phyloP scores from a whole-genome alignment of 441 rosid genomes.

The Brassica balearica region DNA sequence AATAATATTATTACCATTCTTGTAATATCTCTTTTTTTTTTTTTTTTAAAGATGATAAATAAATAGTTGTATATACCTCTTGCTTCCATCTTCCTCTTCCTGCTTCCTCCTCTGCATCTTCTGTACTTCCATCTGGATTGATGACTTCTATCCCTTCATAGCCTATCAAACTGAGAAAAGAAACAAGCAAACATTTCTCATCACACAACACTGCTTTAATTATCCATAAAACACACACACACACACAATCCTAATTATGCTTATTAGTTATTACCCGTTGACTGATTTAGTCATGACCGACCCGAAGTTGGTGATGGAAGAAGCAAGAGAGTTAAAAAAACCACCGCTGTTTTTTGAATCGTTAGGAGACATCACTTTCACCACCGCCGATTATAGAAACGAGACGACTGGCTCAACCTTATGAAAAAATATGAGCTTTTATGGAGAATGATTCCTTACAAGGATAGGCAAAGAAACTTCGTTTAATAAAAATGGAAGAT shows the following conservation, averaged over 20 bases:
- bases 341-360: slow-evolving; percentile 64
- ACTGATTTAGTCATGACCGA: slow-evolving; percentile 77
- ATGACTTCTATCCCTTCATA: slow-evolving; percentile 93
- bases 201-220: not conserved
- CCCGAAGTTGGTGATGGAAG: slow-evolving; percentile 61
- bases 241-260: not conserved
- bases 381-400: slow-evolving; percentile 17
- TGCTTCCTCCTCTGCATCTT: slow-evolving; percentile 96
- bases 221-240: not conserved
- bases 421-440: not conserved
- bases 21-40: not conserved
- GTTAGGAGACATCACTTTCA: slow-evolving; percentile 55
- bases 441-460: not conserved
- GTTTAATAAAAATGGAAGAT: not conserved
- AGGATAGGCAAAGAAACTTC: slow-evolving; percentile 4
- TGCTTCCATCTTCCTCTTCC: slow-evolving; percentile 91
- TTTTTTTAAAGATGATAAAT: not conserved
- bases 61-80: slow-evolving; percentile 55
- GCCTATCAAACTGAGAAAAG: slow-evolving; percentile 61
- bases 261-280: slow-evolving; percentile 57
- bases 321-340: slow-evolving; percentile 62
- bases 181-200: not conserved
- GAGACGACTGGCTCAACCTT: not conserved
- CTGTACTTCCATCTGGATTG: slow-evolving; percentile 90
- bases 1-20: slow-evolving; percentile 1